These are phyloP conservation scores for Cardamine occulta DNA, from an alignment of 345 rosid species.

Conservation along the genomic window DNA sequence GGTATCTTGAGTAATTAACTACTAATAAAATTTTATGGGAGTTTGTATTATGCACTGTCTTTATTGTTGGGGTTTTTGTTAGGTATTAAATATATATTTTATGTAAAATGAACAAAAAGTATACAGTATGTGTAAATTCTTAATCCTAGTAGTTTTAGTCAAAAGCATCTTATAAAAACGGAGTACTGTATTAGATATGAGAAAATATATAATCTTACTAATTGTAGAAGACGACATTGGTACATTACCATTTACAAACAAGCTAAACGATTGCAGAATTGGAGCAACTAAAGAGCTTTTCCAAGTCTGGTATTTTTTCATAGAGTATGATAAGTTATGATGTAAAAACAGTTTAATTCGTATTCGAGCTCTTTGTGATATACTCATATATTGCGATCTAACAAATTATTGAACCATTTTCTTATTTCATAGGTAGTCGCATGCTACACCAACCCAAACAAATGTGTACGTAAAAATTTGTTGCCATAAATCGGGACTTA, in stretches of 20 bases:
- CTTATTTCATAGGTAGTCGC: not conserved
- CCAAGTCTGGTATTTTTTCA: not conserved
- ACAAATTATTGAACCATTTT: not conserved
- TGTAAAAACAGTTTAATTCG: not conserved
- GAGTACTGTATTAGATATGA: not conserved
- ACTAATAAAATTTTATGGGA: not conserved
- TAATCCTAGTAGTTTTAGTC: not conserved
- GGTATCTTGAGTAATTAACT: not conserved
- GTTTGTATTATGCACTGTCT: not conserved
- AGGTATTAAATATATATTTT: not conserved
- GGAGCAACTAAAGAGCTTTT: not conserved
- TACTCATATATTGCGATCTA: not conserved
- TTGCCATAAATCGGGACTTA: too few relatives aligned
- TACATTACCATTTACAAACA: not conserved
- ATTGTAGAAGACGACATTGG: not conserved
- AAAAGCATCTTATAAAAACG: not conserved
- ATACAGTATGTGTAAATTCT: not conserved
- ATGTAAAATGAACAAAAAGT: not conserved
- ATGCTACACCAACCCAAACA: conserved; percentile 1
- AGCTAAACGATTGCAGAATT: not conserved
- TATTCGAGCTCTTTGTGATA: not conserved
- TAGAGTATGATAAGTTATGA: not conserved
- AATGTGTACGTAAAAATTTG: too few relatives aligned
- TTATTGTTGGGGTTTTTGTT: too few relatives aligned
- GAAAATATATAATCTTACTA: not conserved